These are phyloP conservation scores for Forsythia suspensa DNA, from an alignment of 257 asterid species.

Conservation along the genomic window DNA sequence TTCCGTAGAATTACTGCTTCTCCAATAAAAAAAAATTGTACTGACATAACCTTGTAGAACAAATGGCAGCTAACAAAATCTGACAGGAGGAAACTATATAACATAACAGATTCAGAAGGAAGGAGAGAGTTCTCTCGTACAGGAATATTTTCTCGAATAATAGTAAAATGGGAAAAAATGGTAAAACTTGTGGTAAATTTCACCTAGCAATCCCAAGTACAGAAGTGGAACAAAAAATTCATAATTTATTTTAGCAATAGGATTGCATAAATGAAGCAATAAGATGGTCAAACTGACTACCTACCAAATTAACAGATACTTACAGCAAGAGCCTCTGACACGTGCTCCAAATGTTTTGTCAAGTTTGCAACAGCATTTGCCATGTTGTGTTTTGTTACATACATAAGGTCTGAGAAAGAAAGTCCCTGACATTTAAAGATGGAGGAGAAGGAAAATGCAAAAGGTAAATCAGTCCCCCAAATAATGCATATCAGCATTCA, in stretches of 20 bases:
- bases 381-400: constrained; percentile 83
- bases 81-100: neutral
- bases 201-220: neutral
- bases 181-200: neutral
- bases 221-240: neutral
- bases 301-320: constrained; percentile 18
- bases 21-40: neutral
- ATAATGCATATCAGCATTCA: constrained; percentile 3
- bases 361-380: constrained; percentile 81
- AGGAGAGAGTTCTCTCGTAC: neutral
- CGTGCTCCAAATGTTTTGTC: constrained; percentile 83
- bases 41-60: neutral
- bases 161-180: neutral
- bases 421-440: constrained; percentile 55
- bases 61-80: neutral
- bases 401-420: constrained; percentile 89
- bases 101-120: neutral
- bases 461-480: neutral
- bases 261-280: neutral
- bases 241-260: neutral
- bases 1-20: neutral
- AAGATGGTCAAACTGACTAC: no score
- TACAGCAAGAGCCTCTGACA: constrained; percentile 86
- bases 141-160: neutral
- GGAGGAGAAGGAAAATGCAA: constrained; percentile 2